Evolutionary conservation across 2,329 filamentous ascomycete genomes (phyloP), one percentile per base, ranked within the genome.

Genomic region (Gremmenia infestans): DNA sequence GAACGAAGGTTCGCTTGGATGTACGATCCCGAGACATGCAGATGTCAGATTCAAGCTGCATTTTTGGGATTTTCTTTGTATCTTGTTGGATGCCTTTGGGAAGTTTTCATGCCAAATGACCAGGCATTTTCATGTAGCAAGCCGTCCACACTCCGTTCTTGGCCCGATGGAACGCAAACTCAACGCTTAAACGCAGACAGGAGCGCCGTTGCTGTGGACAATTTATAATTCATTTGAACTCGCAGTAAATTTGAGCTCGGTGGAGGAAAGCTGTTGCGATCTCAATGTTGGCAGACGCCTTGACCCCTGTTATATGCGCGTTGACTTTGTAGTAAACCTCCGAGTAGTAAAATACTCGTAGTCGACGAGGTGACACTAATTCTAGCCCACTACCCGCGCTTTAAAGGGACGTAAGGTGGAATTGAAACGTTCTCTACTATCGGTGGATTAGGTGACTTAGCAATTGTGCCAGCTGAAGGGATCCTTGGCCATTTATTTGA

Each of bases 1-100:
- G 42, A n/a, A 25, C 19, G 42, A 45, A 5, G 42, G 14, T 45
- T 54, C 55, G 55, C 43, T 55, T 58, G 52, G 43, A 39, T 47
- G 52, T 49, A 5, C 40, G 42, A 36, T 32, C 52, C 56, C 56
- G 56, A 58, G 49, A 58, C 56, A 55, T 58, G 52, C 56, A 54
- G 52, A 32, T 58, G 56, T 58, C 52, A 58, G 48, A 55, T n/a
- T 55, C 37, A 25, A 28, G 52, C 36, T 57, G 52, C 52, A 50
- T 55, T 49, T 50, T n/a, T 48, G 54, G 52, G 51, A 28, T 52
- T 23, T 52, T 23, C 8, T 45, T 47, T 12, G 22, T 25, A 36
- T 17, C 35, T 17, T 50, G 22, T 53, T 50, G 15, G 35, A 54
- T n/a, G 23, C 28, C 11, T 19, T 19, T n/a, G n/a, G 45, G 48